Base-by-base conservation (phyloP, 2,329 filamentous ascomycete species). In the Claviceps lovelessii region DNA sequence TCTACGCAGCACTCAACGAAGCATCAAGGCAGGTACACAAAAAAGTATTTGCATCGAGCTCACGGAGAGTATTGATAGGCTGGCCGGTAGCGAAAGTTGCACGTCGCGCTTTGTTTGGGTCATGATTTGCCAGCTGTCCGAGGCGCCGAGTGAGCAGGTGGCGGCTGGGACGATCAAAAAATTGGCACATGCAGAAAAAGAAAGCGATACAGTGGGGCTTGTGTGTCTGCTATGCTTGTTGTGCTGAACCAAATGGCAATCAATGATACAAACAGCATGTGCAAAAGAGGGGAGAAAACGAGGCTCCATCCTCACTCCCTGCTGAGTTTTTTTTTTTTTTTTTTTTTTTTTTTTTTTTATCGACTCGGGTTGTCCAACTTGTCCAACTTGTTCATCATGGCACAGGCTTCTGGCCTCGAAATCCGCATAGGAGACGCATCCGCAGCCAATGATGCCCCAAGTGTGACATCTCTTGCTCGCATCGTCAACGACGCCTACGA, bases 401-500 rank as follows among this genome's bases (percentile, higher is more conserved):
- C 51, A 28, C 31, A 47, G n/a, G 31, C 23, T 4, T 5, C 49
- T 17, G 31, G 49, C 8, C 50, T 61, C 31, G 19, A 53, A 17
- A 58, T 68, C 9, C 56, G 47, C n/a, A 56, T 68, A 13, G 61
- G 65, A 0, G 46, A 56, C 0, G 5, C 47, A 0, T 49, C 59
- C 0, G 57, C 59, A 4, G 63, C 62, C 7, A 52, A 62, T 8
- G 54, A 68, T 8, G 28, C 53, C 17, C 19, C 31, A 0, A 52
- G 63, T 8, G 45, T 61, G 6, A 48, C 54, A 5, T 47, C 49
- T 4, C 28, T 68, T 9, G 53, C 59, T 7, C 13, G 55, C 0
- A 60, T 67, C 1, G 63, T 67, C 45, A 68, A 68, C 45, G 49
- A 54, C 0, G 64, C 59, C 5, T 68, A 64, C 42, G 51, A 39